Base-by-base conservation (phyloP, 805 yeast species). In the Pichia pseudocactophila region DNA sequence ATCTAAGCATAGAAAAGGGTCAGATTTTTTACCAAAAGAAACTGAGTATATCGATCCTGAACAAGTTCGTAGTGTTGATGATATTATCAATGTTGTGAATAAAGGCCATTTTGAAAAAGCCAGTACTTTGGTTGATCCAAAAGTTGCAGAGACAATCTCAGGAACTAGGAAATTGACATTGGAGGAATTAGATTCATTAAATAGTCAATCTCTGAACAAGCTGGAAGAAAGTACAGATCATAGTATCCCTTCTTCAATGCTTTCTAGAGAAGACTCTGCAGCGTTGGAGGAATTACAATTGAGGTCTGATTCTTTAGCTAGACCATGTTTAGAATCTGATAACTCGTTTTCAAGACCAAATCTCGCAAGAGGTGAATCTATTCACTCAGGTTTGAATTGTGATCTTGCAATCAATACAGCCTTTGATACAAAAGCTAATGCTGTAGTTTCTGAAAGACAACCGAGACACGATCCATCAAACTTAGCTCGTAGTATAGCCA, bases 301-400 rank as follows among this genome's bases (percentile, higher is more conserved):
- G 2, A 46, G 54, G 30, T 52, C 58, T 11, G 13, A 30, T 8
- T 45, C 49, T 15, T 17, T 30, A 9, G 20, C 36, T 13, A 48
- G 50, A 30, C 34, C 41, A 13, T 12, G 15, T 8, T 22, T 30
- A 1, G 18, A 37, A 3, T 20, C 18, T 7, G 5, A 28, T 4
- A 39, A 37, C 16, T 31, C 42, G 2, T 10, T 7, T 20, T 45
- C 15, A 19, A 39, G 66, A 56, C 87, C 88, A 1, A 85, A 81
- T 60, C 66, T 82, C 52, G 89, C 90, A 2, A 69, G 83, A 47
- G 92, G 90, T 30, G 89, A 81, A 49, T 78, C 88, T 1, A 82
- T 82, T 56, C 83, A 80, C 52, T 72, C 74, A 52, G 74, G 78
- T 10, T 66, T 69, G 38, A 59, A 61, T 13, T 72, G 69, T 37